Base-by-base conservation (phyloP, 352 stramenopile genomes). In the Globisporangium nagaii region DNA sequence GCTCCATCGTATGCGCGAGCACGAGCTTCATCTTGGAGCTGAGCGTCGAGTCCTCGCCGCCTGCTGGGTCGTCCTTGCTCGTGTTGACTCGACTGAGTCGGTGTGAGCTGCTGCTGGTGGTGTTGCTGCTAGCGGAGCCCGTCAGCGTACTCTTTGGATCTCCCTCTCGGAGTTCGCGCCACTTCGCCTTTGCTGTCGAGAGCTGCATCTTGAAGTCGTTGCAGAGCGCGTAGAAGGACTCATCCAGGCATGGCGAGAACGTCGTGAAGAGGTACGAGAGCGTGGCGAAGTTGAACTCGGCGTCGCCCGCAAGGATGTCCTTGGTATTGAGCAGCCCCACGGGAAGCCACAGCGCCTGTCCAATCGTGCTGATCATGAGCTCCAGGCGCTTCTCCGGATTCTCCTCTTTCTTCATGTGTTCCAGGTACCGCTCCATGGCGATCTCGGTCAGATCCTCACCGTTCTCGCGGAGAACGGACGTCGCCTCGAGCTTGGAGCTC, bases 371-470 rank as follows among this genome's bases (percentile, higher is more conserved):
- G 55, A 90, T 74, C 75, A 90, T 79, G 34, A 90, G 53, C 47
- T 88, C 79, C 20, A 92, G 57, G 3, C 79, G 65, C 35, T 86
- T 87, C 50, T 81, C 63, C 20, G 78, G 50, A 7, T 58, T 71
- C 7, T 62, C 58, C 37, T 92, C 81, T 4, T 58, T 62, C 10
- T 63, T 67, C 31, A 92, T 67, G 58, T 82, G 69, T 24, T 89
- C 79, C 44, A 88, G 13, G 52, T 88, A 92, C n/a, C 79, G 63
- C 52, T 87, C 81, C 68, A 86, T 82, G 3, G 68, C 71, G 49
- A 90, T 86, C 50, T 90, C 81, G 0, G 79, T 92, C 12, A 92
- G 62, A n/a, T 88, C 79, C 17, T 90, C 73, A 19, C 81, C 79
- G 56, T 90, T 92, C 44, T 92, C 81, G 17, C 81, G 79, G 48